Conservation (phyloP, 768 basidiomycete species). For the Macrolepiota albuminosa region DNA sequence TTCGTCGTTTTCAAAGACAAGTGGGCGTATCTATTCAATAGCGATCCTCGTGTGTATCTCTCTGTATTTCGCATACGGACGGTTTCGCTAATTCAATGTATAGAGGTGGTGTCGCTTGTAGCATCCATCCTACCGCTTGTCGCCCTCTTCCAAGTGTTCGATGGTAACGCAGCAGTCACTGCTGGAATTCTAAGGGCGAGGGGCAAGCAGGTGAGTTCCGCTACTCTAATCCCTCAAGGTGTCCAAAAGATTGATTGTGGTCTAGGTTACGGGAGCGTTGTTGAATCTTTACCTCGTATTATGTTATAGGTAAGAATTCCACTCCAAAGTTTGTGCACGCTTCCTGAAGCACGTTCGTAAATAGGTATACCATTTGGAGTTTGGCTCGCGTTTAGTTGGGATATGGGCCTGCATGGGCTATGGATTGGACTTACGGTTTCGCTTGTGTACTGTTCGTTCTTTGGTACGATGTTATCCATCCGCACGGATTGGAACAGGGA, state of each 20-base stretch:
- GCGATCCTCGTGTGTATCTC: slow-evolving; percentile 45
- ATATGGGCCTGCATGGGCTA: slow-evolving; percentile 63
- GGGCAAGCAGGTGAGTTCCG: slow-evolving; percentile 58
- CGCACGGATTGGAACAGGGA: slow-evolving; percentile 67
- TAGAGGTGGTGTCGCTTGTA: slow-evolving; percentile 56
- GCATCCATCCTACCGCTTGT: slow-evolving; percentile 72
- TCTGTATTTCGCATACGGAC: neutral
- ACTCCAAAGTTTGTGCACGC: neutral
- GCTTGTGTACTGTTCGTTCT: slow-evolving; percentile 49
- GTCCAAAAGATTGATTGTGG: neutral
- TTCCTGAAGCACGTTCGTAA: slow-evolving; percentile 1
- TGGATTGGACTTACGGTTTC: slow-evolving; percentile 82
- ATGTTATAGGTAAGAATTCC: slow-evolving; percentile 51
- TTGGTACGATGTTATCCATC: slow-evolving; percentile 53
- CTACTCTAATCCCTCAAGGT: neutral
- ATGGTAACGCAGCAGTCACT: slow-evolving; percentile 64
- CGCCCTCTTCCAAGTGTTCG: slow-evolving; percentile 81
- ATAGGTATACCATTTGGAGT: slow-evolving; percentile 80
- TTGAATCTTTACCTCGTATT: slow-evolving; percentile 83
- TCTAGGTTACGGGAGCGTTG: slow-evolving; percentile 52
- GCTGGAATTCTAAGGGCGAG: slow-evolving; percentile 78
- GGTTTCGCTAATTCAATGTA: neutral
- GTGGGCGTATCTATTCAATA: slow-evolving; percentile 76
- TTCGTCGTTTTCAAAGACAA: slow-evolving; percentile 61
- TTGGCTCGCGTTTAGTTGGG: slow-evolving; percentile 62